Evolutionary conservation across 352 stramenopile species (phyloP).

Genomic region (Globisporangium alternatum): DNA sequence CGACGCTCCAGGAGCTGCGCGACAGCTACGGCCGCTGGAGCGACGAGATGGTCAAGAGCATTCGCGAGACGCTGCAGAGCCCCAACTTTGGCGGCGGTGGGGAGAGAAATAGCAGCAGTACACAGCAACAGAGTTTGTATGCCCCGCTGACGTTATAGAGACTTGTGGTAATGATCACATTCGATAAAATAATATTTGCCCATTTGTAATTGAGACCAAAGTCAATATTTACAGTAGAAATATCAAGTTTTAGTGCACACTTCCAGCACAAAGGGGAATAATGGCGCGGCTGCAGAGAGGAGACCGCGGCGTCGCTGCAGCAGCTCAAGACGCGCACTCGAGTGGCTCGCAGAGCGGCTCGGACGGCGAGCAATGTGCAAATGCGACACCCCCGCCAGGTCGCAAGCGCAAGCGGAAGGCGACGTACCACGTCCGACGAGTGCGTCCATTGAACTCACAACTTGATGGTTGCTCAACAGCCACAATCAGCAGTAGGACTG

Average conservation of each 20-base stretch:
- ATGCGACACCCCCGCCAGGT: not conserved
- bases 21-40: slow-evolving; percentile 44
- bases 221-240: too few relatives aligned
- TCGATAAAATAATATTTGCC: too few relatives aligned
- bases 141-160: too few relatives aligned
- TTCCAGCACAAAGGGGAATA: not conserved
- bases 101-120: not conserved
- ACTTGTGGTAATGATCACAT: too few relatives aligned
- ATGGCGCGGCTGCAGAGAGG: not conserved
- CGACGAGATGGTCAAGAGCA: slow-evolving; percentile 45
- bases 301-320: not conserved
- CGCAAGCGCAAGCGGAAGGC: slow-evolving; percentile 7
- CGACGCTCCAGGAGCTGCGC: slow-evolving; percentile 31
- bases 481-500: not conserved
- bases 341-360: slow-evolving; percentile 11
- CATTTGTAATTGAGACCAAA: too few relatives aligned
- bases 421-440: slow-evolving; percentile 14
- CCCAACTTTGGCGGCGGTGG: not conserved
- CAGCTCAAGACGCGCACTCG: not conserved
- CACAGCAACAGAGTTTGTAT: not conserved
- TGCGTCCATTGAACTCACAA: not conserved
- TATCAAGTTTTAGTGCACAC: too few relatives aligned
- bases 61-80: slow-evolving; percentile 16
- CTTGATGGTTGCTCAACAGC: too few relatives aligned
- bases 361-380: not conserved